Evolutionary conservation across 2,329 filamentous ascomycete species (phyloP).

Genomic region (Colletotrichum sojae): DNA sequence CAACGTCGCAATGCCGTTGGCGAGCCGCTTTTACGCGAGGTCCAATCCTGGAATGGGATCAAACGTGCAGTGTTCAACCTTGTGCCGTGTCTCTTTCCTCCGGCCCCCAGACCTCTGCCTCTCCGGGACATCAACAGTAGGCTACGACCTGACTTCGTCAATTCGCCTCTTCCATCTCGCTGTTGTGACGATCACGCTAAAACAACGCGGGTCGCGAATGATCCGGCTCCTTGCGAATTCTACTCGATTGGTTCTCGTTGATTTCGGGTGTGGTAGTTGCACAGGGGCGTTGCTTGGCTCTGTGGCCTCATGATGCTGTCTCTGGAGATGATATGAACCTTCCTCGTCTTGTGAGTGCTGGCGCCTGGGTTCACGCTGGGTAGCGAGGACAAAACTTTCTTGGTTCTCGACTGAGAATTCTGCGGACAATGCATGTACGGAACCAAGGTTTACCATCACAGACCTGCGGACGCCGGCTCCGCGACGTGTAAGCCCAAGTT

Average conservation of each 20-base stretch:
- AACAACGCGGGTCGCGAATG: neutral
- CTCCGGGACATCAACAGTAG: constrained; percentile 3
- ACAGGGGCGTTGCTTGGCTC: neutral
- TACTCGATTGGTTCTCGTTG: constrained; percentile 14
- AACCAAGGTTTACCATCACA: neutral
- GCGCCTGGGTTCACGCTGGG: constrained; percentile 2
- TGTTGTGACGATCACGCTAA: constrained; percentile 13
- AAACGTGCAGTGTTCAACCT: constrained; percentile 13
- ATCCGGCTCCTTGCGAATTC: constrained; percentile 22
- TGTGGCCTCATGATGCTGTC: neutral
- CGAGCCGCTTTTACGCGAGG: constrained; percentile 28
- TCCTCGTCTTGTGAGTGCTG: neutral
- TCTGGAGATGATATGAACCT: neutral
- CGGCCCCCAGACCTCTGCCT: constrained; percentile 11
- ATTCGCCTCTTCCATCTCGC: constrained; percentile 1
- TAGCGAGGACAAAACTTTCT: neutral
- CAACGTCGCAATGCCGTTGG: constrained; percentile 15
- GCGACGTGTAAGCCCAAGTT: neutral
- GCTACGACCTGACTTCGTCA: neutral
- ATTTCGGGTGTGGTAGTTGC: neutral
- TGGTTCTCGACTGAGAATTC: neutral
- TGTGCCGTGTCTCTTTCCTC: constrained; percentile 6
- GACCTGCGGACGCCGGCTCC: constrained; percentile 3
- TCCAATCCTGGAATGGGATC: constrained; percentile 19
- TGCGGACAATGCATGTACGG: neutral